A percentile compares a stretch with the other conserved stretches of the same genome.
These are phyloP conservation scores for Zasmidium angulare DNA, from an alignment of 2,329 filamentous ascomycete genomes.

Conservation along the genomic window DNA sequence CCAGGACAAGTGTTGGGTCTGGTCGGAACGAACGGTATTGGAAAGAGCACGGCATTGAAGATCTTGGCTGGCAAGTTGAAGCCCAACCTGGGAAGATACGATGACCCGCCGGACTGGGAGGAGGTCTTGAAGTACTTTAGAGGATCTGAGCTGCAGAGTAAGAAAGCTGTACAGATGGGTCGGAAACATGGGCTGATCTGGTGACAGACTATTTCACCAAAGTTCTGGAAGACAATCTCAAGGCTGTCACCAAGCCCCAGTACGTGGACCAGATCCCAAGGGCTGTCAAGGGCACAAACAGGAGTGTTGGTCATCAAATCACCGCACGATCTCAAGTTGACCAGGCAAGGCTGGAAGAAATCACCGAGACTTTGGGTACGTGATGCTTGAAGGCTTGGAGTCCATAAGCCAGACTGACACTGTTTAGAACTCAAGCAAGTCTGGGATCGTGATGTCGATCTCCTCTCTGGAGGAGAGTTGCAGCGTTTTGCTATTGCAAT, in stretches of 20 bases:
- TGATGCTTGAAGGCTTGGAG: neutral
- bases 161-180: conserved; percentile 34
- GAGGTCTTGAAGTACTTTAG: conserved; percentile 98
- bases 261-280: conserved; percentile 98
- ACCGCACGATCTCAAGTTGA: conserved; percentile 72
- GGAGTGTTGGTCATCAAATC: conserved; percentile 76
- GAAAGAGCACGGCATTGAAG: conserved; percentile 99
- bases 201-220: conserved; percentile 92
- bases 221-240: conserved; percentile 92
- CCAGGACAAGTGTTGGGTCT: conserved; percentile 94
- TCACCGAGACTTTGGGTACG: conserved; percentile 72
- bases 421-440: conserved; percentile 76
- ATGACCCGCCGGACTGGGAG: conserved; percentile 98
- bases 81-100: conserved; percentile 91
- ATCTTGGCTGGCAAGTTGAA: conserved; percentile 98
- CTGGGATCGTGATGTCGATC: conserved; percentile 83
- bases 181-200: conserved; percentile 19
- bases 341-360: conserved; percentile 68
- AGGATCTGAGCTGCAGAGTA: conserved; percentile 95
- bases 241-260: conserved; percentile 97
- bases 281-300: conserved; percentile 74
- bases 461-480: conserved; percentile 94
- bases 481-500: conserved; percentile 97
- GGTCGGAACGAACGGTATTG: conserved; percentile 99
- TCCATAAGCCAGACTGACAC: neutral